Base-by-base conservation (phyloP, 129 eudicot genomes). In the Lonicera japonica region DNA sequence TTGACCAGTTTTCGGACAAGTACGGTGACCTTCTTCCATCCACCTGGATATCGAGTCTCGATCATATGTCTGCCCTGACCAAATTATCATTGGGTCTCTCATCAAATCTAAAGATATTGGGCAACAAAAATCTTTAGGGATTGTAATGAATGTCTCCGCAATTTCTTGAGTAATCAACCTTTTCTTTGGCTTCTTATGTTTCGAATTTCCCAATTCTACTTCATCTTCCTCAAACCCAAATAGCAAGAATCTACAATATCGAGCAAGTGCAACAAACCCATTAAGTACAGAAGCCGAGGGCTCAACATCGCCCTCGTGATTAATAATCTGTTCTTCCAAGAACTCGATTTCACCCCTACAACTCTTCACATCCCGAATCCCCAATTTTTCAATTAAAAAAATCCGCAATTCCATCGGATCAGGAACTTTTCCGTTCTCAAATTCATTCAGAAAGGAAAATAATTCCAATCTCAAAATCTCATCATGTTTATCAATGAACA, bases 41-140 rank as follows among this genome's bases (percentile, higher is more conserved):
- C 97, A 86, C 67, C 87, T 81, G 0, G 75, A 36, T 15, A 90
- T 90, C 2, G 94, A 74, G 14, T 57, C 43, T n/a, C 97, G 84
- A 48, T 90, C 95, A 57, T 80, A 90, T 1, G 97, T 83, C 60
- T 90, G 97, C 15, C 97, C 97, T 0, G 97, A 86, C 0, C 83
- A 73, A 15, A 90, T 63, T 3, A 86, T 81, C 7, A 90, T 95
- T 0, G 97, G 97, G 51, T 86, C 94, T 22, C 21, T 73, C 95
- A 90, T 90, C 73, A 90, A 73, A 65, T 90, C 97, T 60, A 83
- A 69, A 1, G 95, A 74, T 20, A 90, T 87, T 1, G 97, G 90
- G 60, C 97, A 90, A 55, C 82, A 79, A 40, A 90, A 90, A 22
- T 90, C 97, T 38, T 77, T 86, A 0, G 94, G 97, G 40, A 81